A percentile compares a stretch with the other conserved stretches of the same genome.
Conservation (phyloP, 257 asterid species). For the Solanum tarapatanum region DNA sequence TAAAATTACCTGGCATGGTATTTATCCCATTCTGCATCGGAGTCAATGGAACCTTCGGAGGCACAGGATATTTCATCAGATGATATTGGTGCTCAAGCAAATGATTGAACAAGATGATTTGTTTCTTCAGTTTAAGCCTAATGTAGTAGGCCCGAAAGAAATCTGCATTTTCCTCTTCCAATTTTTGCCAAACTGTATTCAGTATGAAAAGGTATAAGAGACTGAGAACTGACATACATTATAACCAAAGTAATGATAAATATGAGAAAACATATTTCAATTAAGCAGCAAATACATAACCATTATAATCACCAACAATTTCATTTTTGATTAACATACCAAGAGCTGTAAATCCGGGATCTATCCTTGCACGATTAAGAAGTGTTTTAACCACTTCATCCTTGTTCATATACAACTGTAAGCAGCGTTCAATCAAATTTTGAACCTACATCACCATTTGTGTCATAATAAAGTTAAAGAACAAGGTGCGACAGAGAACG, state of each 20-base stretch:
- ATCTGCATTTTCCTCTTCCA: constrained; percentile 94
- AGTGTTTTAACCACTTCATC: constrained; percentile 94
- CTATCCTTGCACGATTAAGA: constrained; percentile 85
- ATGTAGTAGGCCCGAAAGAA: constrained; percentile 89
- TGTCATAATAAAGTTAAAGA: neutral
- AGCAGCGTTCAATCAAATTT: constrained; percentile 82
- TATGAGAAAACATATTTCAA: neutral
- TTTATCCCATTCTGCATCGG: constrained; percentile 80
- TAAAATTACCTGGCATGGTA: constrained; percentile 67
- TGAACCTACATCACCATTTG: constrained; percentile 53
- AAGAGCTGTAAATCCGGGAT: constrained; percentile 91
- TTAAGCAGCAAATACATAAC: neutral
- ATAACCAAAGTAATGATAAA: neutral
- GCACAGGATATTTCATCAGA: constrained; percentile 71
- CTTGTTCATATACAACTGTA: constrained; percentile 83
- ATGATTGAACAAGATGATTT: constrained; percentile 80
- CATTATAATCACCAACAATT: neutral
- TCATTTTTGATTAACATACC: constrained; percentile 31
- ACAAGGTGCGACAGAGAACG: neutral
- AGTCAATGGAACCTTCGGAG: constrained; percentile 70
- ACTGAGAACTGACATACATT: neutral
- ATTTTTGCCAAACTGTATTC: constrained; percentile 82
- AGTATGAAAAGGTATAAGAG: neutral
- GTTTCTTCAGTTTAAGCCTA: constrained; percentile 90
- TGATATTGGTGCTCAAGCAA: constrained; percentile 79